Conservation (phyloP, 495 filamentous ascomycete genomes). For the Hypoxylon fuscum region DNA sequence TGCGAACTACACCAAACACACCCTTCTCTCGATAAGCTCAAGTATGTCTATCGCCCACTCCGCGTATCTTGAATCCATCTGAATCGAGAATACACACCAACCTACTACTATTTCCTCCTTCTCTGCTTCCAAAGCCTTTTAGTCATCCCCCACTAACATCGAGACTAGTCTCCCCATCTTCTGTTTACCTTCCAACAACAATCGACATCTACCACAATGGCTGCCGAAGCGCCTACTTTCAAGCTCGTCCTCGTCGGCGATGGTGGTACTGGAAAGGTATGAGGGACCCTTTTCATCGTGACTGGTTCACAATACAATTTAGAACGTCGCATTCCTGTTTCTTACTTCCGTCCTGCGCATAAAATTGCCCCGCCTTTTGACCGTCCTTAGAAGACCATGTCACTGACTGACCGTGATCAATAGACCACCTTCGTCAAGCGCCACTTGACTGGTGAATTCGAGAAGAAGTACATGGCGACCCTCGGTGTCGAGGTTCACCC, state of each 20-base stretch:
- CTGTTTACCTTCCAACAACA: conserved; percentile 52
- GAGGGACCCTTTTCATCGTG: conserved; percentile 33
- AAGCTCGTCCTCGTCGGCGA: conserved; percentile 99
- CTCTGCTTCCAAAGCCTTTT: conserved; percentile 7
- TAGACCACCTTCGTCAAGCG: conserved; percentile 99
- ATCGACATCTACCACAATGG: conserved; percentile 62
- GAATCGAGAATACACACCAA: conserved; percentile 8
- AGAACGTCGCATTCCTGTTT: conserved; percentile 24
- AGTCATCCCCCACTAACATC: conserved; percentile 42
- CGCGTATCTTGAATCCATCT: not conserved
- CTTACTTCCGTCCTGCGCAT: conserved; percentile 36
- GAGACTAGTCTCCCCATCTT: conserved; percentile 45
- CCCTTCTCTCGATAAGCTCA: conserved; percentile 16
- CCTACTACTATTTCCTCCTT: not conserved
- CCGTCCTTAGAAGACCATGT: conserved; percentile 19
- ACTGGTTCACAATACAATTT: conserved; percentile 14
- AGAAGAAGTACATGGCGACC: conserved; percentile 99
- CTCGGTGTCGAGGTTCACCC: conserved; percentile 99
- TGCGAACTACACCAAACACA: conserved; percentile 16
- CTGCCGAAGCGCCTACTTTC: conserved; percentile 76
- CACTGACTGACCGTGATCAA: conserved; percentile 16
- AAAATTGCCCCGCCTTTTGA: conserved; percentile 37
- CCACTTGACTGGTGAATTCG: conserved; percentile 98
- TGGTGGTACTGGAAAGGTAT: conserved; percentile 99
- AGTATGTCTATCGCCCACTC: conserved; percentile 24